Evolutionary conservation across 2,329 filamentous ascomycete genomes (phyloP).

Genomic region (Colletotrichum sp.): DNA sequence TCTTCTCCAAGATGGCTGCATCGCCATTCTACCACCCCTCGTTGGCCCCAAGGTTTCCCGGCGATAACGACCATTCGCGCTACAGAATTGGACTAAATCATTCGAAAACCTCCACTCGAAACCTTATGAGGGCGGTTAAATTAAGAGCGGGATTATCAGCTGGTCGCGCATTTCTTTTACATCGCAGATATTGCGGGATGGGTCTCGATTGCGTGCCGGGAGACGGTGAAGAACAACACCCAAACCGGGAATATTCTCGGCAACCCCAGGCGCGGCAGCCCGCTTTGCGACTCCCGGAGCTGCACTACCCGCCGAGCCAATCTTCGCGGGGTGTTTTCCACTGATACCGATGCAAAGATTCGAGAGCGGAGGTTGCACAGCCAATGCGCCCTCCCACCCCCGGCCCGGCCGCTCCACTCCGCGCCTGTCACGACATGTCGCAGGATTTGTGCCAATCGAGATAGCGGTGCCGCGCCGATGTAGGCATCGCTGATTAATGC

Average conservation of each 20-base stretch:
- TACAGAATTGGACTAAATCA: neutral
- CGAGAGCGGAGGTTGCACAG: neutral
- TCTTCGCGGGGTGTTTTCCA: neutral
- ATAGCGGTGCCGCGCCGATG: neutral
- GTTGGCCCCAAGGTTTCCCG: neutral
- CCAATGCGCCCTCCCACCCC: neutral
- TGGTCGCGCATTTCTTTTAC: neutral
- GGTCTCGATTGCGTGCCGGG: neutral
- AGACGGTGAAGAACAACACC: neutral
- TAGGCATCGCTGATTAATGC: neutral
- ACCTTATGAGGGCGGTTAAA: neutral
- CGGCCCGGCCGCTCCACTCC: neutral
- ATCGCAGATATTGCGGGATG: neutral
- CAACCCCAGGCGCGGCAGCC: neutral
- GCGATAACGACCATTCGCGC: neutral
- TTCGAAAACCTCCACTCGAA: neutral
- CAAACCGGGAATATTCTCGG: neutral
- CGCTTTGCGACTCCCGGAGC: neutral
- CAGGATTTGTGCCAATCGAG: constrained; percentile 13
- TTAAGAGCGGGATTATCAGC: neutral
- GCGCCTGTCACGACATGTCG: constrained; percentile 12
- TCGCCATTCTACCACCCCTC: constrained; percentile 5
- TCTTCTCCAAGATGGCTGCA: constrained; percentile 22
- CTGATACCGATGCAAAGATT: neutral
- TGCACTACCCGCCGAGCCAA: neutral